Base-by-base conservation (phyloP, 306 rosid genomes). In the Dalbergia cochinchinensis region DNA sequence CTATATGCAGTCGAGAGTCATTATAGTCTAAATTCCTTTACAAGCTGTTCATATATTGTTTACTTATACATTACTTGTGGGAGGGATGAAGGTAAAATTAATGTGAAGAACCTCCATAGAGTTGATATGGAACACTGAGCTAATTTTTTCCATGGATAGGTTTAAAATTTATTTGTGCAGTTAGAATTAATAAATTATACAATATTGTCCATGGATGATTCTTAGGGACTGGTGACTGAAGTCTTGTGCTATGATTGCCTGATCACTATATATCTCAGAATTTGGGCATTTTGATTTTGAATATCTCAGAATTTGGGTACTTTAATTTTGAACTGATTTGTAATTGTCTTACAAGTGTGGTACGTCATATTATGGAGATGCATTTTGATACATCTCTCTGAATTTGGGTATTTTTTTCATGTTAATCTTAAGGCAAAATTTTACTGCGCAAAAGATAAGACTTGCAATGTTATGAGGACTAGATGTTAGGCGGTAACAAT, bases 41-140 rank as follows among this genome's bases (percentile, higher is more conserved):
- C 13, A 61, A 73, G 69, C 35, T 59, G 39, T 81, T 73, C 42
- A 60, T 70, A 54, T 74, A 34, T 82, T 85, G 70, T 70, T 78
- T 66, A 34, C 59, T 26, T 41, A 34, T 7, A 22, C 8, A 6
- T 57, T 57, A 26, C 12, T 65, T 60, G 68, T 73, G 20, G 68
- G 69, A 50, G 33, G 60, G 44, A 64, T 6, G 33, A 10, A 35
- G 26, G 48, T 54, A 79, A 69, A 71, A 18, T 60, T 71, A 83
- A 45, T 45, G 72, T 19, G 41, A 69, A 60, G 55, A 71, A 80
- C 37, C 69, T 62, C 44, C n/a, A 22, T 26, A 37, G 58, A 55
- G 39, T 74, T 75, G 66, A 51, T 76, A 65, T 11, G 70, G 64
- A 80, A 70, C 58, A 53, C 59, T 54, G 20, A 64, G 82, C 65